These are phyloP conservation scores for Irpex lacteus DNA, from an alignment of 1,284 basidiomycete species.

Conservation along the genomic window DNA sequence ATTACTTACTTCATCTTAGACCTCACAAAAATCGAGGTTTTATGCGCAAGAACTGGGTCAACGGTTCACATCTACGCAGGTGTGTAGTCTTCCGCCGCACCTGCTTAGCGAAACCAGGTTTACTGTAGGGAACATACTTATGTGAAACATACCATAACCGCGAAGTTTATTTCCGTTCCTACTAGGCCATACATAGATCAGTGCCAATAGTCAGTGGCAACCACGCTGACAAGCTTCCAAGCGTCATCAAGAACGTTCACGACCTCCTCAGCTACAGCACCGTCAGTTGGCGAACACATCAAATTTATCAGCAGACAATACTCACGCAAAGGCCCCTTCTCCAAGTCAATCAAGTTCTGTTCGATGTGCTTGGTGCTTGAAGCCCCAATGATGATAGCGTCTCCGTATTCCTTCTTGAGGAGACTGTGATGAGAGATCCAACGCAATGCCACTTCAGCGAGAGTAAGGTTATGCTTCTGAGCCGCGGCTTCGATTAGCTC, in stretches of 20 bases:
- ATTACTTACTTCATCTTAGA: too few relatives aligned
- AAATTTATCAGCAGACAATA: constrained; percentile 5
- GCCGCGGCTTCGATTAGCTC: constrained; percentile 10
- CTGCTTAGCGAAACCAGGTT: too few relatives aligned
- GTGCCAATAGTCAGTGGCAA: constrained; percentile 29
- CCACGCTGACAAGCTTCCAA: constrained; percentile 31
- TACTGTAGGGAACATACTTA: too few relatives aligned
- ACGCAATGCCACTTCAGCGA: constrained; percentile 17
- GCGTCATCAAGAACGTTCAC: constrained; percentile 36
- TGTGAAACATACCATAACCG: too few relatives aligned
- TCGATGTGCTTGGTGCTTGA: constrained; percentile 12
- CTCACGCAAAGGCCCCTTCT: constrained; percentile 57
- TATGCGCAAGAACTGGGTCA: too few relatives aligned
- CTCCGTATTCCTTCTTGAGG: constrained; percentile 27
- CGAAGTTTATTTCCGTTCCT: too few relatives aligned
- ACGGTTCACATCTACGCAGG: too few relatives aligned
- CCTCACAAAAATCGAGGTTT: too few relatives aligned
- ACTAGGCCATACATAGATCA: constrained; percentile 5
- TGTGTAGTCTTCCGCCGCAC: too few relatives aligned
- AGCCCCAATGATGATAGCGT: constrained; percentile 14
- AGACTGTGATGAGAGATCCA: constrained; percentile 30
- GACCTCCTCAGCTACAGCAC: constrained; percentile 32
- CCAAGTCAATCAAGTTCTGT: constrained; percentile 51
- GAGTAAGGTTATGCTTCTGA: constrained; percentile 10
- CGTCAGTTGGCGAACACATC: neutral